phyloP scores from a whole-genome alignment of 495 filamentous ascomycete species.

The Filosporella fistucella region DNA sequence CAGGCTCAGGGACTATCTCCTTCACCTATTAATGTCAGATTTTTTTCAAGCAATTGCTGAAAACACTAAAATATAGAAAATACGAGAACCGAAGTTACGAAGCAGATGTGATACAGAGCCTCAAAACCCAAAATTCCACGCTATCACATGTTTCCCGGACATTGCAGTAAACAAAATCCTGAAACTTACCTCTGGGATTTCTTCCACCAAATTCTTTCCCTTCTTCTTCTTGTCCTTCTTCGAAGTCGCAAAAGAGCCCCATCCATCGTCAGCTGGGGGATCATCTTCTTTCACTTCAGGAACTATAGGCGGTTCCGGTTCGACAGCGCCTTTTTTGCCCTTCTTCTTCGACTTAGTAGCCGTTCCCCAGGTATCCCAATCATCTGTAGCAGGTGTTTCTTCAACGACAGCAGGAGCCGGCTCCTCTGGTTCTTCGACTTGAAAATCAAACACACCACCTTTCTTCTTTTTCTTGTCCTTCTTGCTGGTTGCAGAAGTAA shows the following conservation, averaged over 20 bases:
- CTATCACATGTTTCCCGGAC: constrained; percentile 27
- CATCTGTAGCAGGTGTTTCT: constrained; percentile 22
- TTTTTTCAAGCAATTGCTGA: too few species aligned
- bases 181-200: constrained; percentile 26
- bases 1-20: constrained; percentile 25
- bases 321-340: constrained; percentile 1
- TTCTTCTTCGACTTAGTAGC: constrained; percentile 28
- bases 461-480: constrained; percentile 37
- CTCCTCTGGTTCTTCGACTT: constrained; percentile 18
- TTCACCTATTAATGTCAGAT: constrained; percentile 21
- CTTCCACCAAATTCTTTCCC: constrained; percentile 19
- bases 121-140: constrained; percentile 27
- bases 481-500: constrained; percentile 22
- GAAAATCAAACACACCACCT: constrained; percentile 16
- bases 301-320: neutral
- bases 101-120: constrained; percentile 23
- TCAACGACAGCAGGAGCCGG: constrained; percentile 12
- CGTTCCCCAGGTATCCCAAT: constrained; percentile 31
- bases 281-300: neutral
- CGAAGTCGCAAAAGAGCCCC: constrained; percentile 23
- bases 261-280: constrained; percentile 10
- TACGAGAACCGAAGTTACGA: neutral
- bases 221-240: constrained; percentile 24
- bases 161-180: constrained; percentile 30
- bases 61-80: too few species aligned